phyloP scores from a whole-genome alignment of 257 asterid genomes.

The Craterostigma plantagineum region DNA sequence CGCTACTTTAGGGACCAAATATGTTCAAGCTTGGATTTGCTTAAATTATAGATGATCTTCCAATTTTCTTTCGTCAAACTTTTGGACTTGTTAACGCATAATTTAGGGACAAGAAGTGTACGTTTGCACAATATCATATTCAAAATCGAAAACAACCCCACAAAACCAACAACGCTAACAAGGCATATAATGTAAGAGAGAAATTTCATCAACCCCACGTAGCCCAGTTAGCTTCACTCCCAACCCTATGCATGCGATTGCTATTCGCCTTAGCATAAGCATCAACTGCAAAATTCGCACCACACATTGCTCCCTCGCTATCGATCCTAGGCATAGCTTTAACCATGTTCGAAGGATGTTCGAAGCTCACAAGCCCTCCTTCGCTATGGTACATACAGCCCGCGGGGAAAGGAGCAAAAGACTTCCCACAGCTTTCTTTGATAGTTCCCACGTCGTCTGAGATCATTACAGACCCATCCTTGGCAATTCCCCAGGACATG shows the following conservation, averaged over 20 bases:
- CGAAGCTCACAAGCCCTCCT: constrained; percentile 73
- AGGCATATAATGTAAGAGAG: too few species aligned
- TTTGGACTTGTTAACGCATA: too few species aligned
- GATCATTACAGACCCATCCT: constrained; percentile 74
- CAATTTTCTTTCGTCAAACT: too few species aligned
- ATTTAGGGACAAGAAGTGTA: too few species aligned
- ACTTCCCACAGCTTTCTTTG: constrained; percentile 71
- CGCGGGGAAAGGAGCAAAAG: constrained; percentile 88
- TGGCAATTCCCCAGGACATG: constrained; percentile 68
- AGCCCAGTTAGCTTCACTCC: constrained; percentile 91
- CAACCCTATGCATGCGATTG: constrained; percentile 88
- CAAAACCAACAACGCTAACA: too few species aligned
- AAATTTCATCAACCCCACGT: constrained; percentile 21
- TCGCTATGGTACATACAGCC: constrained; percentile 91
- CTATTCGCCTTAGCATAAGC: constrained; percentile 25
- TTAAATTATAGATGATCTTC: too few species aligned
- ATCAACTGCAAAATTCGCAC: constrained; percentile 79
- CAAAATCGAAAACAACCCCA: too few species aligned
- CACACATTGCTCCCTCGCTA: constrained; percentile 90
- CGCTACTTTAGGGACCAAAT: too few species aligned
- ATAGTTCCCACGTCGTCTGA: constrained; percentile 48
- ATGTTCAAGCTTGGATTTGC: too few species aligned
- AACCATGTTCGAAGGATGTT: constrained; percentile 80
- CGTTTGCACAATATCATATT: too few species aligned
- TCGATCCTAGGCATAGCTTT: constrained; percentile 91